Base-by-base conservation (phyloP, 2,329 filamentous ascomycete genomes). In the Penicillium sp. region DNA sequence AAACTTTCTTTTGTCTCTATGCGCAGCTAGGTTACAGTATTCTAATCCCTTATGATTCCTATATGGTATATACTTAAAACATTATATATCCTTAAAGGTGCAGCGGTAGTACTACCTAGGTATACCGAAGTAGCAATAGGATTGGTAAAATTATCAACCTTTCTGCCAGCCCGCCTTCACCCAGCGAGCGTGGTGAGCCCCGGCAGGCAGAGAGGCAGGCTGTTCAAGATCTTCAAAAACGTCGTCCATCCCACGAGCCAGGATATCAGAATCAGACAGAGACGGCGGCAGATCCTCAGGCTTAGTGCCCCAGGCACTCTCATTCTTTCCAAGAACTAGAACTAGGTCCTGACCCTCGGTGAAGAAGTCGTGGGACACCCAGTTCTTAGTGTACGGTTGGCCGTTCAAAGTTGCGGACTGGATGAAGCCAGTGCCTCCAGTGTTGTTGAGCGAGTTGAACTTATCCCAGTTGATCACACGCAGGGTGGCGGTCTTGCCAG, bases 311-410 rank as follows among this genome's bases (percentile, higher is more conserved):
- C 86, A 89, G 0, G 56, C 56, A 61, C 83, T 86, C 68, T 88
- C 85, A 44, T 75, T 75, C 9, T 60, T 64, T 0, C 84, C 84
- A 8, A 88, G 68, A 4, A 76, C 79, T 44, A 88, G 70, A 44
- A 87, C 82, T 43, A 88, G 68, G 52, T 82, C 76, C 27, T 79
- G 78, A 0, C 85, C 85, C 32, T 86, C 75, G 0, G 80, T 74
- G 63, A 87, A 88, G 60, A 88, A 88, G 38, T 75, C 78, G 67
- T 88, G 85, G 32, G 78, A 76, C 10, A 88, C 70, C 83, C 84
- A 88, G 63, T 80, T 88, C 65, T 73, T 78, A 0, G 74, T 79
- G 57, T 84, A 88, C 0, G 72, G 66, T 57, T 73, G 52, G 1
- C 85, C 84, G 59, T 88, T 65, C 25, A 88, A 66, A 2, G 75